phyloP scores from a whole-genome alignment of 1,284 basidiomycete genomes.

The Amylostereum areolatum region DNA sequence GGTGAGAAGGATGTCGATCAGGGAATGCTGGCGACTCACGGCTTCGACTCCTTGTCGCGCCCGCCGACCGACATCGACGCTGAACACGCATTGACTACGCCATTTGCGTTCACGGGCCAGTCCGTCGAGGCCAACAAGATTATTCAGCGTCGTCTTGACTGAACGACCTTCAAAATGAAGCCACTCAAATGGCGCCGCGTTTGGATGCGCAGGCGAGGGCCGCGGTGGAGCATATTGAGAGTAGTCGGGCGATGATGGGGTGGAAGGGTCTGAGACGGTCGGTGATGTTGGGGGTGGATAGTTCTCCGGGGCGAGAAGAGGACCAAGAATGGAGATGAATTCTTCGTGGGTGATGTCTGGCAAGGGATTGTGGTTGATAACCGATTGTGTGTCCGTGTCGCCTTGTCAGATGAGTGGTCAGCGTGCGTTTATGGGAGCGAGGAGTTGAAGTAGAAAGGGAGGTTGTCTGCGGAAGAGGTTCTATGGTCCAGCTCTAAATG shows the following conservation, averaged over 20 bases:
- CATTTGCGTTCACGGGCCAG: conserved; percentile 75
- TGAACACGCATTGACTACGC: conserved; percentile 73
- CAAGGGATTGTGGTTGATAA: conserved; percentile 79
- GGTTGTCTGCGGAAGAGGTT: background rate
- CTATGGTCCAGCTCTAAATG: too few species aligned
- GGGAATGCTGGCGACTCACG: conserved; percentile 33
- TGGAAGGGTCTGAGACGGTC: conserved; percentile 22
- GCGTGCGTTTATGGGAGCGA: too few species aligned
- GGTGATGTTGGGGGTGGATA: conserved; percentile 33
- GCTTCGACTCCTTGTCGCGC: conserved; percentile 74
- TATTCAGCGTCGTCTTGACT: conserved; percentile 68
- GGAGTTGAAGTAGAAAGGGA: background rate
- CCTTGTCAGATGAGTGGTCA: conserved; percentile 25
- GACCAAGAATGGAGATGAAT: conserved; percentile 70
- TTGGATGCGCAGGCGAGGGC: conserved; percentile 21
- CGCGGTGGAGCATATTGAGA: conserved; percentile 9
- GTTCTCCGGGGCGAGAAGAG: conserved; percentile 72
- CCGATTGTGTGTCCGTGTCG: conserved; percentile 54
- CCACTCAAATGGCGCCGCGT: conserved; percentile 71
- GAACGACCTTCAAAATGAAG: conserved; percentile 75
- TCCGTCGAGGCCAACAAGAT: conserved; percentile 70
- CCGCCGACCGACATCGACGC: conserved; percentile 65
- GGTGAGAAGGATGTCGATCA: too few species aligned
- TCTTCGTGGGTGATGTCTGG: conserved; percentile 81
- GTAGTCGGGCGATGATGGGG: conserved; percentile 15